Evolutionary conservation across 2,329 filamentous ascomycete genomes (phyloP).

Genomic region (Aspergillus clavatus): DNA sequence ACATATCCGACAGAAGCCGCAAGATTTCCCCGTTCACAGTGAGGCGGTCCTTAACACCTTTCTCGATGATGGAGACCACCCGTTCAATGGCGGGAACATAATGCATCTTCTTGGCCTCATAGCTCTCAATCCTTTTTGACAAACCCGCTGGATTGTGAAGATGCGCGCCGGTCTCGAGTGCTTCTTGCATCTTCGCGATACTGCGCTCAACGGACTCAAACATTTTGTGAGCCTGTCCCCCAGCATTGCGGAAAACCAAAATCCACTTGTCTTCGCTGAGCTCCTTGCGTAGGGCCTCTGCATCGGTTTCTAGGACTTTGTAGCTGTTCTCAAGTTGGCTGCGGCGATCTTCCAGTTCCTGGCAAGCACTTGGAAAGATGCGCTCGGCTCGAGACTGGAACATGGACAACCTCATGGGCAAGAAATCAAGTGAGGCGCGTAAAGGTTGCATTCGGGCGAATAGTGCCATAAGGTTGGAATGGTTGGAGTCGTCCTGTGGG

Average conservation of each 20-base stretch:
- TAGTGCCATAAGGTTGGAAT: conserved; percentile 79
- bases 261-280: conserved; percentile 95
- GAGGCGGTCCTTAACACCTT: conserved; percentile 88
- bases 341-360: conserved; percentile 75
- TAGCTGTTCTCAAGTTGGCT: conserved; percentile 75
- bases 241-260: conserved; percentile 88
- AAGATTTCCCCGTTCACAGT: conserved; percentile 96
- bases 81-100: conserved; percentile 91
- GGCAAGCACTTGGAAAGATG: conserved; percentile 84
- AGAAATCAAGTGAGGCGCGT: conserved; percentile 85
- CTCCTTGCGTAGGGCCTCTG: conserved; percentile 82
- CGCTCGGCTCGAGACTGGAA: conserved; percentile 73
- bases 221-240: conserved; percentile 91
- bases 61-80: conserved; percentile 87
- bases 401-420: conserved; percentile 87
- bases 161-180: conserved; percentile 69
- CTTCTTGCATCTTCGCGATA: conserved; percentile 73
- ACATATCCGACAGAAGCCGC: conserved; percentile 77
- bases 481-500: conserved; percentile 75
- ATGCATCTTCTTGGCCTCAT: conserved; percentile 90
- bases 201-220: conserved; percentile 90
- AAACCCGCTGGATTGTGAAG: conserved; percentile 65
- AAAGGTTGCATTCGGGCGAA: conserved; percentile 95
- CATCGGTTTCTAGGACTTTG: conserved; percentile 82
- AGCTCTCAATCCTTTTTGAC: conserved; percentile 82